Evolutionary conservation across 2,329 filamentous ascomycete species (phyloP), one percentile per base, ranked within the genome.

Genomic region (Sphaceloma murrayae): DNA sequence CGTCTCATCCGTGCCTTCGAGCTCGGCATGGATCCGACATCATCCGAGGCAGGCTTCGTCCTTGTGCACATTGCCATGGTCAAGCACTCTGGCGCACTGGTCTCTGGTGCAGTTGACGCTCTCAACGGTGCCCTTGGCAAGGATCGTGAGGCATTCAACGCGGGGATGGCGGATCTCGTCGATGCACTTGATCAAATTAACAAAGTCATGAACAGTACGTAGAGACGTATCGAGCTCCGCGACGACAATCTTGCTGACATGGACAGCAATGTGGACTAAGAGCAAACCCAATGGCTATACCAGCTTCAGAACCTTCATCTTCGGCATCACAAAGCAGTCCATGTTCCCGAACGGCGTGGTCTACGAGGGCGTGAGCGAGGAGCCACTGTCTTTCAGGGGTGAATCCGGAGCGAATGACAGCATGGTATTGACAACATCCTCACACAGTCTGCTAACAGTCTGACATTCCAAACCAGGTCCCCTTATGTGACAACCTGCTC

Each of bases 51-150:
- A 1, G 89, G 89, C 39, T 95, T 96, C 60, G 86, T 95, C n/a
- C 75, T 95, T 9, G 88, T 91, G 3, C 89, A 95, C 62, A 80
- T 96, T 42, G 86, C 93, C 63, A 96, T 95, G 88, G 89, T 94
- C 39, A 80, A 80, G 59, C 78, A 94, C 63, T 88, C 87, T 0
- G 82, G 82, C 0, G 75, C 78, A 1, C 70, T 96, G 1, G 78
- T 95, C 34, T 73, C 76, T 31, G 85, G 85, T 22, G 75, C 81
- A 40, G 71, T 94, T 17, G 73, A 81, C 31, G 62, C 64, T 21
- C 62, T 67, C 40, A 53, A 57, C 8, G 42, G 30, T 34, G 42
- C 31, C 19, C 16, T 29, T 26, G 31, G 31, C 14, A 45, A 47
- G 16, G 47, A 49, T 29, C 44, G 47, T 26, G 47, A 49, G 17